These are phyloP conservation scores for Phylloboletellus chloephorus DNA, from an alignment of 1,284 basidiomycete genomes.

Conservation along the genomic window DNA sequence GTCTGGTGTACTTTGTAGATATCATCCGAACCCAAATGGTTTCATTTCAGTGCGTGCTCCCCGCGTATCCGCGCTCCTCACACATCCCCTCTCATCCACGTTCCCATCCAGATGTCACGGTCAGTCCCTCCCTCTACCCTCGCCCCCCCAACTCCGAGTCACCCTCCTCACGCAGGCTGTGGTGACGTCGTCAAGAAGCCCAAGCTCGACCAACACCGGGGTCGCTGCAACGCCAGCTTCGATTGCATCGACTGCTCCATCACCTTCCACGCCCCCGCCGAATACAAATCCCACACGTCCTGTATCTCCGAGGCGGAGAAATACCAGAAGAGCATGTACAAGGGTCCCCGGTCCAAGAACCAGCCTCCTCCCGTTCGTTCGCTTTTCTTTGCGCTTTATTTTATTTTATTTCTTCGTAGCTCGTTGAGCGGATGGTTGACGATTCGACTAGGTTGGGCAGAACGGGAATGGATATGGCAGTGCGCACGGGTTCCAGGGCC, in stretches of 20 bases:
- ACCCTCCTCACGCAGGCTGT: constrained; percentile 48
- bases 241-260: constrained; percentile 87
- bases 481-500: constrained; percentile 11
- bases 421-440: constrained; percentile 4
- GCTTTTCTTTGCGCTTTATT: not conserved
- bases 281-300: constrained; percentile 79
- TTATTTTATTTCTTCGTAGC: not conserved
- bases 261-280: constrained; percentile 67
- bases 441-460: constrained; percentile 15
- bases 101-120: constrained; percentile 18
- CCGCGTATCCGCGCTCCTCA: constrained; percentile 1
- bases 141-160: not conserved
- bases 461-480: not conserved
- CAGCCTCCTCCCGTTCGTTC: too few species aligned
- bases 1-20: constrained; percentile 41
- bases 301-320: constrained; percentile 90
- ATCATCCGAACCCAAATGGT: constrained; percentile 21
- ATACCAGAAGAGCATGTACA: constrained; percentile 80
- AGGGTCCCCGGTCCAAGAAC: constrained; percentile 16
- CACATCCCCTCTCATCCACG: not conserved
- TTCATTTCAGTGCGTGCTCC: constrained; percentile 29
- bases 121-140: constrained; percentile 5
- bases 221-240: constrained; percentile 60
- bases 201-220: constrained; percentile 71
- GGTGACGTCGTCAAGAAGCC: constrained; percentile 88